phyloP scores from a whole-genome alignment of 768 basidiomycete genomes.

The Termitomyces sp. region DNA sequence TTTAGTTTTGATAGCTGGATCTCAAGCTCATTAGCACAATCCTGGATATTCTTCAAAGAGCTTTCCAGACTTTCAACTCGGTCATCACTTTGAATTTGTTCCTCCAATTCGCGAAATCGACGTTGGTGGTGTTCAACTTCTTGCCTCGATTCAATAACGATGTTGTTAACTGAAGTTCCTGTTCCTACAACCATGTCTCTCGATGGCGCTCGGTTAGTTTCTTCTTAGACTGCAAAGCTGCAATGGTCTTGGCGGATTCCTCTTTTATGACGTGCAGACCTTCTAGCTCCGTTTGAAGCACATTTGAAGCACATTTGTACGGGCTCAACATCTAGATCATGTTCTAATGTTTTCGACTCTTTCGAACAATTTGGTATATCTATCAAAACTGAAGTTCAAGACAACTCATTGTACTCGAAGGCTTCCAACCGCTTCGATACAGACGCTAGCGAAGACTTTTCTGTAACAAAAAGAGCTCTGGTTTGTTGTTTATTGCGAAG shows the following conservation, averaged over 20 bases:
- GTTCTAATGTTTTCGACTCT: conserved; percentile 43
- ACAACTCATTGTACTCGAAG: conserved; percentile 53
- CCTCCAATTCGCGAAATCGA: conserved; percentile 66
- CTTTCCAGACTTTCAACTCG: conserved; percentile 69
- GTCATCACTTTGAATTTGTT: conserved; percentile 81
- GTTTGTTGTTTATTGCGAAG: conserved; percentile 63
- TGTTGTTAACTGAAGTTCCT: conserved; percentile 64
- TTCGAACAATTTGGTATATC: conserved; percentile 6
- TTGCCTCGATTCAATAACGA: conserved; percentile 45
- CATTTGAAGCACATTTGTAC: conserved; percentile 26
- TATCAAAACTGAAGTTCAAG: background rate
- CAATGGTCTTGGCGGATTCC: conserved; percentile 32
- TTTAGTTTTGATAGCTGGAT: conserved; percentile 76
- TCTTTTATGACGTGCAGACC: conserved; percentile 35
- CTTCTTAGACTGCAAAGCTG: conserved; percentile 41
- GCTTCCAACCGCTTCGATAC: conserved; percentile 55
- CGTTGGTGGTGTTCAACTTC: conserved; percentile 52
- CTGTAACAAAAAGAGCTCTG: conserved; percentile 71
- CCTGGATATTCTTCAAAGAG: conserved; percentile 72
- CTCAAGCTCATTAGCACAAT: conserved; percentile 79
- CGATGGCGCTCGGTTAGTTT: conserved; percentile 46
- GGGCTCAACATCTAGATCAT: conserved; percentile 37
- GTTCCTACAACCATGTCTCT: conserved; percentile 69
- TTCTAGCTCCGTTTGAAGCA: conserved; percentile 38
- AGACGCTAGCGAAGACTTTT: conserved; percentile 57